A percentile compares a stretch with the other conserved stretches of the same genome.
Conservation (phyloP, 306 rosid species). For the Rosa lucieae region DNA sequence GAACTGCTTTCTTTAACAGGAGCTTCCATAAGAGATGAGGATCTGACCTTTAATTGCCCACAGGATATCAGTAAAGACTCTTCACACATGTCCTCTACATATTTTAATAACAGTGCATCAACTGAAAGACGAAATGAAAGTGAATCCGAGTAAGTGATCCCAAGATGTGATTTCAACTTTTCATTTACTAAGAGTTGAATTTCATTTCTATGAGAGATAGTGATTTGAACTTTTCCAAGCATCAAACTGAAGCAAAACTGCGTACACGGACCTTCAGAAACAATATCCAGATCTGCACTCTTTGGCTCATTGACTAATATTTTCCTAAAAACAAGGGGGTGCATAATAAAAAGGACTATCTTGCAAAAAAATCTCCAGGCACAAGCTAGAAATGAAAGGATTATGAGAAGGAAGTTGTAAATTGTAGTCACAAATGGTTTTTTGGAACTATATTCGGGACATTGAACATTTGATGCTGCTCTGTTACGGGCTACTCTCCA, state of each 20-base stretch:
- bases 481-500: slow-evolving; percentile 76
- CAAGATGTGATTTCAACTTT: slow-evolving; percentile 54
- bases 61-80: slow-evolving; percentile 68
- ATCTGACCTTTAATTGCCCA: slow-evolving; percentile 60
- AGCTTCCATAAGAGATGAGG: slow-evolving; percentile 40
- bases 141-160: slow-evolving; percentile 44
- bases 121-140: slow-evolving; percentile 44
- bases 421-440: slow-evolving; percentile 16
- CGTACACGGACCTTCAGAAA: slow-evolving; percentile 35
- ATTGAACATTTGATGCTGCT: slow-evolving; percentile 52
- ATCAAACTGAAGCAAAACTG: slow-evolving; percentile 51
- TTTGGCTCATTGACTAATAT: slow-evolving; percentile 39
- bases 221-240: slow-evolving; percentile 55
- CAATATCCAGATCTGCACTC: slow-evolving; percentile 36
- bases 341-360: slow-evolving; percentile 31
- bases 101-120: slow-evolving; percentile 49
- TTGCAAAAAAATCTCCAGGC: slow-evolving; percentile 48
- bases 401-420: slow-evolving; percentile 34
- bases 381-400: slow-evolving; percentile 36
- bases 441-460: slow-evolving; percentile 27
- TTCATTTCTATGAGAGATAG: slow-evolving; percentile 46
- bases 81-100: slow-evolving; percentile 49
- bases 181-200: slow-evolving; percentile 46
- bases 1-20: slow-evolving; percentile 30
- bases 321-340: slow-evolving; percentile 27